Conservation (phyloP, 345 rosid species). For the Cardiospermum halicacabum region DNA sequence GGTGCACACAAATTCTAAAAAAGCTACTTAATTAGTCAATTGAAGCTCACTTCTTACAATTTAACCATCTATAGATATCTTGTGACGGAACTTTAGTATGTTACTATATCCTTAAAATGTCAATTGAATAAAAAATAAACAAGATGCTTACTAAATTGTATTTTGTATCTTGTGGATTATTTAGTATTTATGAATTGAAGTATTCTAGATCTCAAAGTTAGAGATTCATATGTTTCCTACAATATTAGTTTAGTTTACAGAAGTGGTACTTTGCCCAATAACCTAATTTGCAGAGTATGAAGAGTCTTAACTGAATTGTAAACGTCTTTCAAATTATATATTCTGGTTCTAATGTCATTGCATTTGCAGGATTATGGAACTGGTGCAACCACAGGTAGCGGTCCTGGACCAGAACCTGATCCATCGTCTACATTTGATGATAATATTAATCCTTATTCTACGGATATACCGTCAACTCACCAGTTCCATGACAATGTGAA, state of each 20-base stretch:
- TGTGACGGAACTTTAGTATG: too few species aligned
- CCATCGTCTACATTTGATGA: constrained; percentile 44
- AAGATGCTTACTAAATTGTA: too few species aligned
- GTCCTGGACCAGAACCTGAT: constrained; percentile 42
- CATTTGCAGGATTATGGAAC: constrained; percentile 58
- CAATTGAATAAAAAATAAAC: too few species aligned
- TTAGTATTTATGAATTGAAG: too few species aligned
- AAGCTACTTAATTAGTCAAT: too few species aligned
- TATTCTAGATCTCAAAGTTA: too few species aligned
- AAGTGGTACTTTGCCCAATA: not conserved
- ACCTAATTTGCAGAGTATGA: not conserved
- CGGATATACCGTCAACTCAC: constrained; percentile 36
- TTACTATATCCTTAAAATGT: too few species aligned
- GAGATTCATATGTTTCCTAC: too few species aligned
- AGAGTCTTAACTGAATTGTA: not conserved
- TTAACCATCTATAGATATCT: too few species aligned
- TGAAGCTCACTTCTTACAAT: too few species aligned
- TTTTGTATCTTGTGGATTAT: too few species aligned
- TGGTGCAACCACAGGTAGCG: constrained; percentile 32
- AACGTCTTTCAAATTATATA: not conserved
- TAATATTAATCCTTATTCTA: constrained; percentile 40
- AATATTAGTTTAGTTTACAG: too few species aligned
- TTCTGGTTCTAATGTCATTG: constrained; percentile 15
- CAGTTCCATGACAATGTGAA: constrained; percentile 39
- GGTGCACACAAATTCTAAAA: not conserved